These are phyloP conservation scores for Pichia ethanolica DNA, from an alignment of 805 yeast genomes.

Conservation along the genomic window DNA sequence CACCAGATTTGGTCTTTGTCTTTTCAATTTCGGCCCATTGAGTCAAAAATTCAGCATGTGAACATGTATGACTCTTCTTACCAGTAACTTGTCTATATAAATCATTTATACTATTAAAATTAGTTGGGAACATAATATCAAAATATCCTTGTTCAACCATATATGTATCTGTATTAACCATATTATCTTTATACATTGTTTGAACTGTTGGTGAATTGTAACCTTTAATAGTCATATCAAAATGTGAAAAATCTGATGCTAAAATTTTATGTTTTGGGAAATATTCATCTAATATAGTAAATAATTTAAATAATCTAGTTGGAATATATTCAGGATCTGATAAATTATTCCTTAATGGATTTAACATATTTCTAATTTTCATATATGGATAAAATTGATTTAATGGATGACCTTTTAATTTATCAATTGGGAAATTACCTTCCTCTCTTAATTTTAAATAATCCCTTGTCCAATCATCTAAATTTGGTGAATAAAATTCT, in stretches of 20 bases:
- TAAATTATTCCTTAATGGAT: constrained; percentile 61
- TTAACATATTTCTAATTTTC: constrained; percentile 38
- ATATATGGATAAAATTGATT: constrained; percentile 40
- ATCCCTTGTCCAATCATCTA: constrained; percentile 48
- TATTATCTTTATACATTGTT: constrained; percentile 57
- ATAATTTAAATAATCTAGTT: constrained; percentile 60
- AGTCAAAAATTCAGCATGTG: constrained; percentile 58
- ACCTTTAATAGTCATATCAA: constrained; percentile 47
- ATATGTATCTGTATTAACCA: constrained; percentile 64
- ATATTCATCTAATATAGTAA: constrained; percentile 50
- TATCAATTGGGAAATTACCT: constrained; percentile 31
- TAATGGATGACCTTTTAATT: constrained; percentile 46
- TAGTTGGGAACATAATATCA: constrained; percentile 83
- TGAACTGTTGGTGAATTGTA: constrained; percentile 75
- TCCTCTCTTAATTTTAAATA: constrained; percentile 50
- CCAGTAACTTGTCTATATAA: constrained; percentile 60
- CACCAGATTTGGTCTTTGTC: constrained; percentile 69
- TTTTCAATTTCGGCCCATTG: constrained; percentile 64
- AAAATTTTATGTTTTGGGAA: constrained; percentile 76
- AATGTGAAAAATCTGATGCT: constrained; percentile 57
- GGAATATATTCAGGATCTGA: constrained; percentile 76
- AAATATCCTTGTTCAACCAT: constrained; percentile 83
- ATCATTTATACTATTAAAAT: constrained; percentile 55
- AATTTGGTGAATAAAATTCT: constrained; percentile 59
- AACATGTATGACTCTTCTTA: constrained; percentile 42